Percentiles rank a stretch among this genome's conserved stretches.
Conservation (phyloP, 495 filamentous ascomycete genomes). For the Astrothelium subdiscretum region DNA sequence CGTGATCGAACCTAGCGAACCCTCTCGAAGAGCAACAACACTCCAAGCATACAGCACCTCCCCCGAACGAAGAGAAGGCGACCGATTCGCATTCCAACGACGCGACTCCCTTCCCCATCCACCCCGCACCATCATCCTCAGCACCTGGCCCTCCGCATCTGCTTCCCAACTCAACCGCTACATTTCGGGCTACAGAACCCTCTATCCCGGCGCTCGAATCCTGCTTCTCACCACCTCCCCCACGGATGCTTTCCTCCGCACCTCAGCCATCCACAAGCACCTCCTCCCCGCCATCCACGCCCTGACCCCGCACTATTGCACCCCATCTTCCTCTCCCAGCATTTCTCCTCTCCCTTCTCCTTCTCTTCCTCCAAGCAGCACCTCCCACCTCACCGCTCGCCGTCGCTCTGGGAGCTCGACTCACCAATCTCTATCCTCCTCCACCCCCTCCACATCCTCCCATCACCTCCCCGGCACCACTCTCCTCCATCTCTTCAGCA, state of each 20-base stretch:
- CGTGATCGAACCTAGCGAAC: background rate
- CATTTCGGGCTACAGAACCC: constrained; percentile 4
- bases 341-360: too few species aligned
- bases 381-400: background rate
- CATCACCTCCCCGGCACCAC: background rate
- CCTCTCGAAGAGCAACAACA: background rate
- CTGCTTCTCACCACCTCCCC: background rate
- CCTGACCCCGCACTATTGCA: background rate
- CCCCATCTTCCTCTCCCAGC: background rate
- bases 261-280: background rate
- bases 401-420: background rate
- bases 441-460: background rate
- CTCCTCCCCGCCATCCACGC: background rate
- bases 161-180: constrained; percentile 7
- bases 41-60: background rate
- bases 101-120: background rate
- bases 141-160: constrained; percentile 11
- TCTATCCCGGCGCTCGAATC: constrained; percentile 6
- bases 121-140: constrained; percentile 9
- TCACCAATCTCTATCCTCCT: background rate
- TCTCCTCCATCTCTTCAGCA: constrained; percentile 10
- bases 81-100: background rate
- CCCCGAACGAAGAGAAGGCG: background rate
- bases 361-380: background rate
- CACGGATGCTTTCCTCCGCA: background rate